phyloP scores from a whole-genome alignment of 1,284 basidiomycete genomes.

The Boletus semigastroideus region DNA sequence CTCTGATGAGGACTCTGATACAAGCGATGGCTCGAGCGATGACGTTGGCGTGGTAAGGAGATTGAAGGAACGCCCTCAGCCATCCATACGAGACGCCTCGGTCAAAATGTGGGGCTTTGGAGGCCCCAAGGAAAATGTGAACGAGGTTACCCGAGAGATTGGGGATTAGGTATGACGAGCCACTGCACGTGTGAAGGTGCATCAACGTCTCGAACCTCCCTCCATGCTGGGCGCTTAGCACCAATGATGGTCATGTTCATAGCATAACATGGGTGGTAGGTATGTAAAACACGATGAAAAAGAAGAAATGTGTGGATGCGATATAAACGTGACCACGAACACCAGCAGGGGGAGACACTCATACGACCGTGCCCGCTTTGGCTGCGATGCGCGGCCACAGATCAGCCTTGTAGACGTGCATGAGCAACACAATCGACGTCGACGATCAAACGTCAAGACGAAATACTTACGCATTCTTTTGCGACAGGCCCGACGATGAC shows the following conservation, averaged over 20 bases:
- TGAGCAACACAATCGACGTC: not conserved
- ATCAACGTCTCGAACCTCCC: not conserved
- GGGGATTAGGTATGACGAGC: too few relatives aligned
- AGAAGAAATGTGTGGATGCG: constrained; percentile 10
- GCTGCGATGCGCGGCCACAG: constrained; percentile 99
- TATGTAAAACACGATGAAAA: constrained; percentile 15
- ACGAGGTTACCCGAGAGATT: too few relatives aligned
- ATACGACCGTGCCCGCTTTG: constrained; percentile 98
- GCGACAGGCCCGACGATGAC: constrained; percentile 98
- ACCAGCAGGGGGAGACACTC: constrained; percentile 29
- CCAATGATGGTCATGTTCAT: constrained; percentile 20
- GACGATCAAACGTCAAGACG: not conserved
- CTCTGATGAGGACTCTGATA: constrained; percentile 16
- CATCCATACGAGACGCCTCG: constrained; percentile 29
- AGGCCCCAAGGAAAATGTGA: not conserved
- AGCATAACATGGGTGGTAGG: constrained; percentile 15
- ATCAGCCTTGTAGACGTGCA: constrained; percentile 66
- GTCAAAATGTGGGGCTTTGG: constrained; percentile 30
- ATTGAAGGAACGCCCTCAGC: constrained; percentile 15
- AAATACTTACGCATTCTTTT: constrained; percentile 85
- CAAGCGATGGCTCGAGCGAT: constrained; percentile 6
- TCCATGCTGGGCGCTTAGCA: not conserved
- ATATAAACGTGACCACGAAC: constrained; percentile 17
- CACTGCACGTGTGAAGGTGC: too few relatives aligned
- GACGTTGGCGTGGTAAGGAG: not conserved